A percentile compares a stretch with the other conserved stretches of the same genome.
Evolutionary conservation across 495 filamentous ascomycete species (phyloP).

Genomic region (Neurospora sp.): DNA sequence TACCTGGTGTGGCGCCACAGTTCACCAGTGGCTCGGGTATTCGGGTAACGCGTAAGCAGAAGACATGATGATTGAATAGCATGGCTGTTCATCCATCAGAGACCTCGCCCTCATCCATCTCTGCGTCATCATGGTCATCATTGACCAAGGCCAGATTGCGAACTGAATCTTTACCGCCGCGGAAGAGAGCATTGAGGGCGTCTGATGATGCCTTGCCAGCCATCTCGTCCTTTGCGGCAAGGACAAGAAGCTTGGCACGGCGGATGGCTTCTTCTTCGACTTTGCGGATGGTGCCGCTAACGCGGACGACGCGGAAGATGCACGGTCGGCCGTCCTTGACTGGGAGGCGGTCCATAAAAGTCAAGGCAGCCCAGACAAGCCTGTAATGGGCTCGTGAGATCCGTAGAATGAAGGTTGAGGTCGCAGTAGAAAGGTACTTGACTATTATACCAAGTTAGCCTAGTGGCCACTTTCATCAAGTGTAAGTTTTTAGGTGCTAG

Average conservation of each 20-base stretch:
- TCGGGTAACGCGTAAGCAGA: constrained; percentile 17
- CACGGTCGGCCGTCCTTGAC: constrained; percentile 46
- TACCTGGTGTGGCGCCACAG: constrained; percentile 1
- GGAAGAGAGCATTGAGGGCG: constrained; percentile 33
- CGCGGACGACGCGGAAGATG: constrained; percentile 76
- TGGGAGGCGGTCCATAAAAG: constrained; percentile 68
- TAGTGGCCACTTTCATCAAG: background rate
- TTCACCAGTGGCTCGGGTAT: constrained; percentile 12
- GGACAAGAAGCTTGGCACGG: constrained; percentile 60
- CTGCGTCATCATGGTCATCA: constrained; percentile 35
- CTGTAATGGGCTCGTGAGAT: constrained; percentile 69
- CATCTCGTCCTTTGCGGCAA: constrained; percentile 44
- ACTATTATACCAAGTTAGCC: constrained; percentile 40
- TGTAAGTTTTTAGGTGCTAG: constrained; percentile 1
- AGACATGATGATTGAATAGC: constrained; percentile 10
- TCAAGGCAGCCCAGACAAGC: constrained; percentile 80
- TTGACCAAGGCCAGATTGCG: constrained; percentile 31
- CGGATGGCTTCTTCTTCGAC: constrained; percentile 81
- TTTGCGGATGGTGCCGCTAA: constrained; percentile 91
- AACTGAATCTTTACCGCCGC: constrained; percentile 20
- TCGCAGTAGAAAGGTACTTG: constrained; percentile 87
- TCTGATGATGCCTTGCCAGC: constrained; percentile 20
- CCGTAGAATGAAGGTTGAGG: constrained; percentile 83
- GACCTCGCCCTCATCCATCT: constrained; percentile 39
- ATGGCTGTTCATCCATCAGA: constrained; percentile 11